Conservation (phyloP, 2,329 filamentous ascomycete species). For the Penicillium occitanis region DNA sequence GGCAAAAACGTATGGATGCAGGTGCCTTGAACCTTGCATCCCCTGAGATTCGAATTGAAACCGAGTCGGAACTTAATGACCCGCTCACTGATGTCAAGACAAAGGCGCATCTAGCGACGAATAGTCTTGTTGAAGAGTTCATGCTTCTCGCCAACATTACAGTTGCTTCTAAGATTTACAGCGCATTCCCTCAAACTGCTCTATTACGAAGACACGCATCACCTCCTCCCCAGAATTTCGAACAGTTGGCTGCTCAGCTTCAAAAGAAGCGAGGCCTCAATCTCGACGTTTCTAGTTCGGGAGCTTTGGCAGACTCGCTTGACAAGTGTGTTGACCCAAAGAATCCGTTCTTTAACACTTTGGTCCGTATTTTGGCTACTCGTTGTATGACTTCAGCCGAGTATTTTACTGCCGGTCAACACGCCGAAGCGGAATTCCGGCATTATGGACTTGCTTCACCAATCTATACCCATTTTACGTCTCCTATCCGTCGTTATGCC, state of each 20-base stretch:
- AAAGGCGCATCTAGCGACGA: slow-evolving; percentile 90
- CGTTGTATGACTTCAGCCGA: slow-evolving; percentile 99
- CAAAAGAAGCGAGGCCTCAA: slow-evolving; percentile 81
- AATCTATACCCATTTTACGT: slow-evolving; percentile 99
- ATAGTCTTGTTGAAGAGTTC: slow-evolving; percentile 97
- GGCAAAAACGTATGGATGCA: slow-evolving; percentile 93
- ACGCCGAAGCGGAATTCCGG: slow-evolving; percentile 89
- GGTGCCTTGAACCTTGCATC: slow-evolving; percentile 93
- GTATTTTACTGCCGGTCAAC: slow-evolving; percentile 94
- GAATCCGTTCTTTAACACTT: slow-evolving; percentile 97
- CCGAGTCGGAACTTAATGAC: slow-evolving; percentile 92
- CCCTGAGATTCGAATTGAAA: slow-evolving; percentile 95
- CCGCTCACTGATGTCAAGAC: slow-evolving; percentile 89
- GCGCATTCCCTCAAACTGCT: slow-evolving; percentile 91
- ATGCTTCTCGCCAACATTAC: slow-evolving; percentile 98
- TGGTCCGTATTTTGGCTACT: slow-evolving; percentile 95
- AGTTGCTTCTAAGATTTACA: slow-evolving; percentile 86
- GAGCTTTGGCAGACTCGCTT: slow-evolving; percentile 88
- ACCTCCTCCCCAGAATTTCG: slow-evolving; percentile 93
- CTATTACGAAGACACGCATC: slow-evolving; percentile 88
- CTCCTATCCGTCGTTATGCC: slow-evolving; percentile 95
- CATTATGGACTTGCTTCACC: slow-evolving; percentile 95
- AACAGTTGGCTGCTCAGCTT: slow-evolving; percentile 87
- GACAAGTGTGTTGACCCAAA: slow-evolving; percentile 75
- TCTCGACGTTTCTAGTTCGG: slow-evolving; percentile 79